These are phyloP conservation scores for Trametes polyzona DNA, from an alignment of 1,284 basidiomycete genomes.

Conservation along the genomic window DNA sequence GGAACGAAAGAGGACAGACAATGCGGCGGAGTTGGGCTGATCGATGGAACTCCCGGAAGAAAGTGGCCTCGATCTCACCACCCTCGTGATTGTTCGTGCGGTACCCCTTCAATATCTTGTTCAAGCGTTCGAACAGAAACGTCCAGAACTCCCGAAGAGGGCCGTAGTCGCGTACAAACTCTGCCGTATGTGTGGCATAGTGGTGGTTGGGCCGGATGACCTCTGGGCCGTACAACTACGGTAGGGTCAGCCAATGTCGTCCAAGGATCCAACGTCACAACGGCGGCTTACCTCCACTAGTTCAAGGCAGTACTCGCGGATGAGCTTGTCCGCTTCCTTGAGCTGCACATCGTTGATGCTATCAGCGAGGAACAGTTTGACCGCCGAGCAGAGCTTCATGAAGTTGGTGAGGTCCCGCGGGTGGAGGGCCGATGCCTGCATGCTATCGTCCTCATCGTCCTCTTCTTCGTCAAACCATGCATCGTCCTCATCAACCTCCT, in stretches of 20 bases:
- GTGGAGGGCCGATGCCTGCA: constrained; percentile 14
- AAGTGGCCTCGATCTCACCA: constrained; percentile 39
- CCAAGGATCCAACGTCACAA: too few species aligned
- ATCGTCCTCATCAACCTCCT: background rate
- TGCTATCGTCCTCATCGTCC: background rate
- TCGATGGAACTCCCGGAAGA: constrained; percentile 40
- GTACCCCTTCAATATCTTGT: constrained; percentile 42
- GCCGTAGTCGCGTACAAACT: constrained; percentile 35
- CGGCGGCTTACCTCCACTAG: constrained; percentile 24
- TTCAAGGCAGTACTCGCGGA: constrained; percentile 30
- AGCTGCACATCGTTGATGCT: constrained; percentile 22
- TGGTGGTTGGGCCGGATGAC: constrained; percentile 38
- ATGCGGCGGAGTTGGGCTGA: constrained; percentile 25
- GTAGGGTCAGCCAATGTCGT: too few species aligned
- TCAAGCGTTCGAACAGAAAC: constrained; percentile 42
- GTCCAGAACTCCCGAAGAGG: constrained; percentile 43
- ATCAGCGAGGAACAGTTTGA: constrained; percentile 23
- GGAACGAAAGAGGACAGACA: constrained; percentile 17
- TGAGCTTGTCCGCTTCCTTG: constrained; percentile 19
- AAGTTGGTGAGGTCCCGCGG: constrained; percentile 33
- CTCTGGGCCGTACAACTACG: constrained; percentile 33
- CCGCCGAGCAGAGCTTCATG: constrained; percentile 29
- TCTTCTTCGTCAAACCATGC: background rate
- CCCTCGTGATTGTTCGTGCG: constrained; percentile 37
- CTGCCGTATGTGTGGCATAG: constrained; percentile 34